These are phyloP conservation scores for Nissolia schottii DNA, from an alignment of 306 rosid species.

Conservation along the genomic window DNA sequence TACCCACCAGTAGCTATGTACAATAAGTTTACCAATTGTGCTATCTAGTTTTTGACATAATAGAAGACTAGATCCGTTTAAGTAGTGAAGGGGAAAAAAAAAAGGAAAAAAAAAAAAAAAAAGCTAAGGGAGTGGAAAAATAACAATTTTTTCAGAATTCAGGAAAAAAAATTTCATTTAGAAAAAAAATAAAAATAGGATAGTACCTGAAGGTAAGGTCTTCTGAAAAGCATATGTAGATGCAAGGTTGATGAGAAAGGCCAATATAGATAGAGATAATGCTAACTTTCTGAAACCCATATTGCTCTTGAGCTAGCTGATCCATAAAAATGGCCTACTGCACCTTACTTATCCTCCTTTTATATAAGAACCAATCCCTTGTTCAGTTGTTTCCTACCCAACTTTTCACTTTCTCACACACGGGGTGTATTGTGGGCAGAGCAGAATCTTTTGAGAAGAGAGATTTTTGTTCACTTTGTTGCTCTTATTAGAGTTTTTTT, in stretches of 20 bases:
- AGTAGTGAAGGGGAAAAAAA: background rate
- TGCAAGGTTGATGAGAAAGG: conserved; percentile 12
- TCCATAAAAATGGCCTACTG: background rate
- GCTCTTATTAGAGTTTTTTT: too few relatives aligned
- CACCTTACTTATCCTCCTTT: background rate
- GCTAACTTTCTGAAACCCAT: conserved; percentile 40
- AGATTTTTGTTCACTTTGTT: too few relatives aligned
- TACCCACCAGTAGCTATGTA: too few relatives aligned
- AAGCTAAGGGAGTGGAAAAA: background rate
- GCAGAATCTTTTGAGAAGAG: conserved; percentile 9
- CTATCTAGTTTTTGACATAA: background rate
- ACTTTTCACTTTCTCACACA: conserved; percentile 14
- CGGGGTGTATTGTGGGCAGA: background rate
- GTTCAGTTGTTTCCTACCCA: too few relatives aligned
- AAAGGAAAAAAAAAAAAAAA: background rate
- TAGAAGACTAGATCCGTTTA: background rate
- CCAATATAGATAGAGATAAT: conserved; percentile 35
- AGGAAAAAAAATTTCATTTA: background rate
- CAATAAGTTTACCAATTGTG: too few relatives aligned
- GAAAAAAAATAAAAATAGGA: background rate
- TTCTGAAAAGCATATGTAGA: conserved; percentile 35
- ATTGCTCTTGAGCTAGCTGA: conserved; percentile 2
- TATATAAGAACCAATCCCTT: background rate
- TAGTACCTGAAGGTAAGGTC: conserved; percentile 52
- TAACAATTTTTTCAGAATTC: background rate